Evolutionary conservation across 148 eudicot genomes (phyloP), one percentile per base, ranked within the genome.

Genomic region (Spergularia marina): DNA sequence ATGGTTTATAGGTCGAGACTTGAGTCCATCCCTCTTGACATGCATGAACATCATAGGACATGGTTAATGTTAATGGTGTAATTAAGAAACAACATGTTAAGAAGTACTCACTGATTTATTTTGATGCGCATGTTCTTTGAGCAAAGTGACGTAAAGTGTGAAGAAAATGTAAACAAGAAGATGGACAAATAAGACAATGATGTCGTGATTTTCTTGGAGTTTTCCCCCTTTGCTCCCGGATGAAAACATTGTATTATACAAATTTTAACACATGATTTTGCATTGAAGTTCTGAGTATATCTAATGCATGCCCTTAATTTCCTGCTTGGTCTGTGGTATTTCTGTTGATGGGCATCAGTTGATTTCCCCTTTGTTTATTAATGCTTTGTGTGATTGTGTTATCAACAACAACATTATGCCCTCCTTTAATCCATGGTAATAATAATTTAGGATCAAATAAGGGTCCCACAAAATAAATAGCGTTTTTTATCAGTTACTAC

Each of bases 61-160:
- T 2, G 36, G 36, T 0, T 30, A 30, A 30, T 30, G 36, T 30
- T 30, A 30, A 30, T 30, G 36, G 36, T 30, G 36, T 30, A 30
- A 30, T 30, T 30, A 30, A 30, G 36, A 30, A 30, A 2, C 36
- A 30, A 30, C 36, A 30, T 30, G 36, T 30, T 30, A 30, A 30
- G 36, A 30, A 30, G 36, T 30, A 30, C n/a, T n/a, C n/a, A n/a
- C 36, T 30, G 36, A 30, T 30, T 30, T 6, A 2, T 44, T 44
- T 57, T 57, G 9, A 8, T 5, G n/a, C 7, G 21, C 52, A 65
- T 65, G 68, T 65, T 65, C 18, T 25, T 59, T 39, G 11, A 39
- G 68, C 68, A 65, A 11, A 39, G 51, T 65, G 68, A 65, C 68
- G 68, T 65, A 65, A 65, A 65, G 40, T 65, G 68, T 18, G 52